Percentiles rank a stretch among this genome's conserved stretches.
Conservation (phyloP, 805 yeast species). For the Myxozyma neglecta region DNA sequence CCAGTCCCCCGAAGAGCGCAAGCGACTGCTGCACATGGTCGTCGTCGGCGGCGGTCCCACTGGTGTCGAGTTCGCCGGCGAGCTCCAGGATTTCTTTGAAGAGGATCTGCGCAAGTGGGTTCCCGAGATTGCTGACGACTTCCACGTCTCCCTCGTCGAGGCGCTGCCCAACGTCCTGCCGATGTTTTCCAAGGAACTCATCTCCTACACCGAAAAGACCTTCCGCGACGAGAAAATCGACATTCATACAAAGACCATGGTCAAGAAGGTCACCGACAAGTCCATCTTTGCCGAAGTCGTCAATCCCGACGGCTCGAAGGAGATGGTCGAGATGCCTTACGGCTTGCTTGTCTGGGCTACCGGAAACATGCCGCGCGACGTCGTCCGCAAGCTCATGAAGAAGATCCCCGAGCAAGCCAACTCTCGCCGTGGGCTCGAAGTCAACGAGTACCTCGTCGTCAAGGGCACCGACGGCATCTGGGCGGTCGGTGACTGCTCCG, state of each 20-base stretch:
- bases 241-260: conserved; percentile 81
- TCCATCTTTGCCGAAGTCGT: conserved; percentile 70
- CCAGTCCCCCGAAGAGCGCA: conserved; percentile 72
- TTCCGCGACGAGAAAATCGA: conserved; percentile 68
- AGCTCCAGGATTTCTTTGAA: conserved; percentile 88
- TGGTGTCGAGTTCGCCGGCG: conserved; percentile 97
- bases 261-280: conserved; percentile 74
- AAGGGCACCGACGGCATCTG: conserved; percentile 81
- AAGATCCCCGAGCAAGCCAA: conserved; percentile 68
- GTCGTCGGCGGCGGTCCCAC: conserved; percentile 99
- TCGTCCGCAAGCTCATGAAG: conserved; percentile 64
- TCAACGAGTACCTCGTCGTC: conserved; percentile 77
- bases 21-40: conserved; percentile 79
- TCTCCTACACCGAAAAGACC: conserved; percentile 73
- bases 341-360: conserved; percentile 97
- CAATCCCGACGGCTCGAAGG: conserved; percentile 63
- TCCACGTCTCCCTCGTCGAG: conserved; percentile 82
- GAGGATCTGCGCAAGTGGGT: conserved; percentile 88
- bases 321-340: conserved; percentile 69
- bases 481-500: conserved; percentile 93
- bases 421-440: conserved; percentile 86
- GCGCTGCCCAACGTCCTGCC: conserved; percentile 85
- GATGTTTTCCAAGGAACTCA: conserved; percentile 46
- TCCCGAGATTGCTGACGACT: conserved; percentile 79
- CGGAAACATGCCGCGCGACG: conserved; percentile 86